phyloP scores from a whole-genome alignment of 805 yeast genomes.

The Kluyveromyces wickerhamii region DNA sequence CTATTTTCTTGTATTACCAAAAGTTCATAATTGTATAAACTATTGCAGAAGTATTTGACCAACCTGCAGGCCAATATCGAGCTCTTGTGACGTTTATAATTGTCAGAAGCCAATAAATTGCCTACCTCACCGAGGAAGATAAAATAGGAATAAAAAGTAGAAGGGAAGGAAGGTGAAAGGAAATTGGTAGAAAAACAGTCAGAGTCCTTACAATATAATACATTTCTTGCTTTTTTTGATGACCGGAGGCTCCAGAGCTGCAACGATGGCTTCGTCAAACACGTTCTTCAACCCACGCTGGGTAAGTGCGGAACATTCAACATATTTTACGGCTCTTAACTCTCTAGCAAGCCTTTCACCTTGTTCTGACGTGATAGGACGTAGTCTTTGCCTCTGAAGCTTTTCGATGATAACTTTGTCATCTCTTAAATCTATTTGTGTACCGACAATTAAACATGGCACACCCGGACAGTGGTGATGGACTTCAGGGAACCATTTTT shows the following conservation, averaged over 20 bases:
- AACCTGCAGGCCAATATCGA: too few species aligned
- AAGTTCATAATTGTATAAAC: too few species aligned
- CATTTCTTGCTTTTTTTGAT: slow-evolving; percentile 72
- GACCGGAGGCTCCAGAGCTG: slow-evolving; percentile 95
- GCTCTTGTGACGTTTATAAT: too few species aligned
- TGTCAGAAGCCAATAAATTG: too few species aligned
- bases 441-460: slow-evolving; percentile 94
- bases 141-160: slow-evolving; percentile 2
- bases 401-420: slow-evolving; percentile 87
- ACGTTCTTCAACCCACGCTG: slow-evolving; percentile 95
- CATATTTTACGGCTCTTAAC: slow-evolving; percentile 90
- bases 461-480: slow-evolving; percentile 98
- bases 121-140: too few species aligned
- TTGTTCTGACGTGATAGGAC: slow-evolving; percentile 76
- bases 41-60: too few species aligned
- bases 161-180: not conserved
- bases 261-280: slow-evolving; percentile 98
- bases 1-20: too few species aligned
- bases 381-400: slow-evolving; percentile 80
- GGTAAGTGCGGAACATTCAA: slow-evolving; percentile 95
- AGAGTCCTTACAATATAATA: slow-evolving; percentile 52
- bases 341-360: slow-evolving; percentile 94
- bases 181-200: not conserved
- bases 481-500: slow-evolving; percentile 98
- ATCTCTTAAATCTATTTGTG: slow-evolving; percentile 90